Percentiles rank a stretch among this genome's conserved stretches.
Evolutionary conservation across 352 stramenopile species (phyloP).

Genomic region (Phytophthora citricola): DNA sequence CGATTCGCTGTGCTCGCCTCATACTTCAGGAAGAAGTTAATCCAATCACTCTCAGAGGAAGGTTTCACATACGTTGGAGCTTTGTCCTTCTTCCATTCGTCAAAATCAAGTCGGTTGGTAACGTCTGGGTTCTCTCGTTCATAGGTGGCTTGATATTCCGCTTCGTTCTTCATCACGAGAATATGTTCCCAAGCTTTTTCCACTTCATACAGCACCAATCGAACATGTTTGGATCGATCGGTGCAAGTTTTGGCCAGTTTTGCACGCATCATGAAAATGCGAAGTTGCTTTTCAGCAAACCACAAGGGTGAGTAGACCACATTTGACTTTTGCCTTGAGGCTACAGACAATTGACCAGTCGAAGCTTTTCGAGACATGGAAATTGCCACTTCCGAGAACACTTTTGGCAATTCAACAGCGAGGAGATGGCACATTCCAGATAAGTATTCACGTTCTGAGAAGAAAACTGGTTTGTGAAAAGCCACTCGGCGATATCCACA

Average conservation of each 20-base stretch:
- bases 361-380: constrained; percentile 16
- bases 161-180: constrained; percentile 48
- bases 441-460: constrained; percentile 60
- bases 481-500: constrained; percentile 88
- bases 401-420: constrained; percentile 47
- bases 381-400: constrained; percentile 9
- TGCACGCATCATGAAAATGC: constrained; percentile 59
- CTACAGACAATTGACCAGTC: constrained; percentile 14
- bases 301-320: constrained; percentile 47
- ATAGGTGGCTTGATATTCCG: constrained; percentile 49
- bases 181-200: constrained; percentile 62
- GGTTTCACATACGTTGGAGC: constrained; percentile 34
- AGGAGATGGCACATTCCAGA: constrained; percentile 58
- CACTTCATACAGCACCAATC: constrained; percentile 53
- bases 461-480: constrained; percentile 75
- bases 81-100: constrained; percentile 62
- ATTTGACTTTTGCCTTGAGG: constrained; percentile 16
- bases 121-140: constrained; percentile 19
- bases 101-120: constrained; percentile 46
- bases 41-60: constrained; percentile 43
- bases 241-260: constrained; percentile 31
- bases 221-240: constrained; percentile 44
- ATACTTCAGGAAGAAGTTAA: constrained; percentile 55
- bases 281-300: constrained; percentile 67
- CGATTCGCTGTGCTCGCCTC: constrained; percentile 43